phyloP scores from a whole-genome alignment of 2,329 filamentous ascomycete species.

The Aspergillus flavus region DNA sequence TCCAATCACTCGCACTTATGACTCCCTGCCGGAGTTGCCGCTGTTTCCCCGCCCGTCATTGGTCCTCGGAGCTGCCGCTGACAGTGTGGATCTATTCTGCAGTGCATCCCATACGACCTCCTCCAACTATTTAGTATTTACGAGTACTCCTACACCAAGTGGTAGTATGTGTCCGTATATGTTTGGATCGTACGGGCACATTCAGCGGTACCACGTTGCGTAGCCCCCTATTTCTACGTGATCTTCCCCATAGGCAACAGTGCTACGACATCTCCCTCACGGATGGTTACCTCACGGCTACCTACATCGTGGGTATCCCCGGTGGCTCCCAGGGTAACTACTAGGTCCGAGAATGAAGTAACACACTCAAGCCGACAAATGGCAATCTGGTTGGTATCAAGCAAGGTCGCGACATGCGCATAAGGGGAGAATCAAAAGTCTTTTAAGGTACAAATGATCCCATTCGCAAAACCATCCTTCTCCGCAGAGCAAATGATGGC shows the following conservation, averaged over 20 bases:
- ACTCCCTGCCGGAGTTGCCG: background rate
- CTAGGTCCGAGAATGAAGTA: background rate
- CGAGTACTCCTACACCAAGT: too few relatives aligned
- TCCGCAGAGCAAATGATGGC: background rate
- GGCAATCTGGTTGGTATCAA: conserved; percentile 1
- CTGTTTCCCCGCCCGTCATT: background rate
- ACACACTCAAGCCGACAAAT: background rate
- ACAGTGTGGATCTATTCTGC: background rate
- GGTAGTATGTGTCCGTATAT: background rate
- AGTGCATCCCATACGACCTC: too few relatives aligned
- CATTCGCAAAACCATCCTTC: background rate
- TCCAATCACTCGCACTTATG: background rate
- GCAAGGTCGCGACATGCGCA: background rate
- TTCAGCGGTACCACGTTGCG: background rate
- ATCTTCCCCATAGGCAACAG: background rate
- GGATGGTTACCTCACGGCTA: background rate
- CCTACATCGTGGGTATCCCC: background rate
- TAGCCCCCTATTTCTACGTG: background rate
- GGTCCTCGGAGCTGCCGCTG: background rate
- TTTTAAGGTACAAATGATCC: background rate
- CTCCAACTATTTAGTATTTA: too few relatives aligned
- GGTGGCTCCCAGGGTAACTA: background rate
- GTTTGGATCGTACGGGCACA: background rate
- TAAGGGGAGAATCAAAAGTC: background rate
- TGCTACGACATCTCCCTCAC: background rate